Base-by-base conservation (phyloP, 2,329 filamentous ascomycete species). In the Aspergillus cejpii region DNA sequence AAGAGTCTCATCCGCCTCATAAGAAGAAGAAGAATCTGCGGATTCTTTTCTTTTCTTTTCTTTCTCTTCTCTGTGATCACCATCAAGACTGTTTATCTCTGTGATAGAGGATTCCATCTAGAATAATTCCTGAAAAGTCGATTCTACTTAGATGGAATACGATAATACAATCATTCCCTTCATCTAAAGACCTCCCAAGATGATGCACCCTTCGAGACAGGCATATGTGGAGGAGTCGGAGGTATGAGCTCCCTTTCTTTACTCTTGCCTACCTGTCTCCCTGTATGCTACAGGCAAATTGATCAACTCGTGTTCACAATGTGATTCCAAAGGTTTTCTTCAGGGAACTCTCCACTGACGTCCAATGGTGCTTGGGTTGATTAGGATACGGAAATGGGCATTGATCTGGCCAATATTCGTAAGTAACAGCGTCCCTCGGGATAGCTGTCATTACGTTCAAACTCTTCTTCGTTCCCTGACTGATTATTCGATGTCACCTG, bases 171-270 rank as follows among this genome's bases (percentile, higher is more conserved):
- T n/a, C n/a, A n/a, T n/a, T n/a, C n/a, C n/a, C n/a, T n/a, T n/a
- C n/a, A n/a, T n/a, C n/a, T n/a, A n/a, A n/a, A n/a, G n/a, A n/a
- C n/a, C n/a, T n/a, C n/a, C 51, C 58, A 69, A 61, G 63, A 77
- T 71, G 65, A 77, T 94, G 73, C 91, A 96, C 74, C 91, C 91
- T 47, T 82, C 91, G 65, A 81, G 92, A 54, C 85, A 91, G 69
- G 91, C 91, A 33, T 96, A 94, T 68, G 89, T 97, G 53, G 91
- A 97, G 75, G 91, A 96, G 62, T 69, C 76, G 42, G 78, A 84
- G 74, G 83, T 85, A 76, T 74, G 78, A 60, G 40, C 42, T 23
- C 45, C 44, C 42, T n/a, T 29, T 28, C 24, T 2, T 20, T 27
- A n/a, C n/a, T 28, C 24, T 31, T 21, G 27, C 14, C 20, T 15